Evolutionary conservation across 306 rosid genomes (phyloP).

Genomic region (Quercus variabilis): DNA sequence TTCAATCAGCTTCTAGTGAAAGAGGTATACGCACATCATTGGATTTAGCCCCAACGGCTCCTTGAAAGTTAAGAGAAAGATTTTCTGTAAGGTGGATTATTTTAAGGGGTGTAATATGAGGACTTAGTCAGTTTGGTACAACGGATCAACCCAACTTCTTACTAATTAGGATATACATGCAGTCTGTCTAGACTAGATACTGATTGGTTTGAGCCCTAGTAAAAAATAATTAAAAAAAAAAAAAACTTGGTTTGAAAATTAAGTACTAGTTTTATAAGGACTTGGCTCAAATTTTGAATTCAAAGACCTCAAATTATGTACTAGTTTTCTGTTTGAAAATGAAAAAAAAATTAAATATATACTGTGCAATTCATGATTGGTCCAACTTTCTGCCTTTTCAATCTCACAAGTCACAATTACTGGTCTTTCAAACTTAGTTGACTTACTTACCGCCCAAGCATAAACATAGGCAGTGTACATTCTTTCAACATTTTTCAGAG

Average conservation of each 20-base stretch:
- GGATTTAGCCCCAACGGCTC: background rate
- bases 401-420: background rate
- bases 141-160: background rate
- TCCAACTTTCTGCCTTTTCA: background rate
- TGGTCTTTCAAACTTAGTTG: background rate
- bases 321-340: background rate
- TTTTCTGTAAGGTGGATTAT: background rate
- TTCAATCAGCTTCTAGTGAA: background rate
- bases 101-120: too few relatives aligned
- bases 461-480: background rate
- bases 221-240: background rate
- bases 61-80: background rate
- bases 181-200: background rate
- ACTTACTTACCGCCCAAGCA: background rate
- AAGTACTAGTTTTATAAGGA: background rate
- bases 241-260: background rate
- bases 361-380: background rate
- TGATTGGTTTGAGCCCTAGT: background rate
- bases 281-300: background rate
- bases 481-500: background rate
- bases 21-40: too few relatives aligned
- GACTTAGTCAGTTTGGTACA: background rate
- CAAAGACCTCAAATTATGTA: background rate
- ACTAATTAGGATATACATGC: background rate
- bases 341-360: background rate